Evolutionary conservation across 2,329 filamentous ascomycete species (phyloP), one percentile per base, ranked within the genome.

Genomic region (Decorospora gaudefroyi): DNA sequence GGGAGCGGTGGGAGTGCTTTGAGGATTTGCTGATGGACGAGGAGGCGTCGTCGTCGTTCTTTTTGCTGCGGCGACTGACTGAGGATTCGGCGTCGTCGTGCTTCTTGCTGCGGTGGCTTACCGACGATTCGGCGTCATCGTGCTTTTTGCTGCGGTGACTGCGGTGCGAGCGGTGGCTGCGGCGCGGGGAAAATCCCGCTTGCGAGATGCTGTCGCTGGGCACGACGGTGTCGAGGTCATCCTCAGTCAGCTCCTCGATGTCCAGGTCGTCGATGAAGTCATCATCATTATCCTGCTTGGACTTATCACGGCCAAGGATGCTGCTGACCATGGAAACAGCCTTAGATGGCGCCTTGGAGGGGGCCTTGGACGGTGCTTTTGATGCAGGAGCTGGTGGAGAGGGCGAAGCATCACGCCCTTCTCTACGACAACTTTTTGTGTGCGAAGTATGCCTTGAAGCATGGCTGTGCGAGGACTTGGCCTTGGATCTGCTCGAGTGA

Each of bases 191-290:
- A 11, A 59, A 59, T 2, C 60, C 64, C 16, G 53, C 57, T 29
- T 75, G 72, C 10, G 72, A 75, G 47, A 78, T 76, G 40, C 71
- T 74, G 46, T 78, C 76, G 46, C 74, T 73, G 1, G 76, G 76
- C 2, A 72, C 69, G 1, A 78, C 71, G 3, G 74, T 76, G 47
- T 73, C 73, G 36, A 62, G 59, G 42, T 77, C 70, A 8, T 58
- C 52, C 33, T 61, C 57, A 13, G 55, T 59, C 17, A 61, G 26
- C 13, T 67, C 59, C n/a, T 65, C 64, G 29, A 67, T 61, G n/a
- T 66, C 65, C n/a, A 61, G 53, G 13, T 71, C 69, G 36, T 74
- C 70, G 19, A 64, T 61, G 19, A 65, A 58, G 39, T 65, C 61
- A 23, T 59, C 53, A 21, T 71, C 58, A 4, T 69, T 61, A 23